Percentiles rank a stretch among this genome's conserved stretches.
phyloP scores from a whole-genome alignment of 257 asterid species.

The Capsicum pubescens region DNA sequence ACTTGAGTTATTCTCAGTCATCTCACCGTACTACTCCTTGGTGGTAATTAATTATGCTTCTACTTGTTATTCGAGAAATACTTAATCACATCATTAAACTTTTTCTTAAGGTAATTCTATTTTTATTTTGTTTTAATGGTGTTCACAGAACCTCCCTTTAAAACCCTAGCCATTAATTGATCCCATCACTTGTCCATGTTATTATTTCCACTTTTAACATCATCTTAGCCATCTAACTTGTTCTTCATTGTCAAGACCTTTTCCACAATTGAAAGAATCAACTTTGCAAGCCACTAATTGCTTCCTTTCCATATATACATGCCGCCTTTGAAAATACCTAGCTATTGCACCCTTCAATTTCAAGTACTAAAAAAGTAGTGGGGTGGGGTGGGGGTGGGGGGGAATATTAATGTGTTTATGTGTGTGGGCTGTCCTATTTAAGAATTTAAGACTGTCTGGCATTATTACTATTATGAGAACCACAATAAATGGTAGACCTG shows the following conservation, averaged over 20 bases:
- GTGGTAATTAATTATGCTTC: neutral
- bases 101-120: neutral
- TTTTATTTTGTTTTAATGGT: slow-evolving; percentile 25
- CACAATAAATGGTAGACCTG: slow-evolving; percentile 43
- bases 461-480: slow-evolving; percentile 46
- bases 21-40: neutral
- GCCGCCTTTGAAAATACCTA: slow-evolving; percentile 49
- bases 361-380: slow-evolving; percentile 12
- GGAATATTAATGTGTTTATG: neutral
- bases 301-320: slow-evolving; percentile 51
- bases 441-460: slow-evolving; percentile 3
- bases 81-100: neutral
- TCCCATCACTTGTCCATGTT: neutral
- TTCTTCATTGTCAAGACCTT: slow-evolving; percentile 37
- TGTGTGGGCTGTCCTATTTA: slow-evolving; percentile 31
- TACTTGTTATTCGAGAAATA: slow-evolving; percentile 28
- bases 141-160: slow-evolving; percentile 27
- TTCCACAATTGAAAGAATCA: slow-evolving; percentile 35
- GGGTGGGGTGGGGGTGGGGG: neutral
- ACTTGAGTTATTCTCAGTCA: neutral
- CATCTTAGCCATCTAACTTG: neutral
- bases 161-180: slow-evolving; percentile 36
- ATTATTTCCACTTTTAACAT: neutral
- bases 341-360: neutral
- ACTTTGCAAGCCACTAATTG: slow-evolving; percentile 21